phyloP scores from a whole-genome alignment of 78 protist genomes.

The Ministeria vibrans region DNA sequence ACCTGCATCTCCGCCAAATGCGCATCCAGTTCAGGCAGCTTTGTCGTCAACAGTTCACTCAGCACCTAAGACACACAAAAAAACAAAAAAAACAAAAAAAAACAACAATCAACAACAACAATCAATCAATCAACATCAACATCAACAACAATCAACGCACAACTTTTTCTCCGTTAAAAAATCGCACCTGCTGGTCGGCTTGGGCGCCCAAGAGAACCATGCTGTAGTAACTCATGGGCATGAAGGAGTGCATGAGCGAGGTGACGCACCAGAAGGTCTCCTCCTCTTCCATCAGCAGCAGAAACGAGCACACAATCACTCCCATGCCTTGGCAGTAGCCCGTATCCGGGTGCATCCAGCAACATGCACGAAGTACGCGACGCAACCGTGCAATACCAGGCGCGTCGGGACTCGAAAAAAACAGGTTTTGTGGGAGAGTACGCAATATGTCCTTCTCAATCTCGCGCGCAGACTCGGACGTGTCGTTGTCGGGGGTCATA shows the following conservation, averaged over 20 bases:
- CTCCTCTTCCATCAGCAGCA: conserved; percentile 3
- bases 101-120: background rate
- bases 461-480: background rate
- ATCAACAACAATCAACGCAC: too few relatives aligned
- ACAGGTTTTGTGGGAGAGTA: background rate
- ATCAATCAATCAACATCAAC: background rate
- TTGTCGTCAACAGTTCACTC: background rate
- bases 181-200: conserved; percentile 3
- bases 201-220: background rate
- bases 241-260: background rate
- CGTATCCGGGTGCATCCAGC: background rate
- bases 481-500: conserved; percentile 2
- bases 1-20: background rate
- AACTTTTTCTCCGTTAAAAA: background rate
- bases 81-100: background rate
- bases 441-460: conserved; percentile 4
- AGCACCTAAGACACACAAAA: background rate
- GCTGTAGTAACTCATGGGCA: background rate
- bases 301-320: background rate
- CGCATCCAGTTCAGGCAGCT: background rate
- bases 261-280: background rate
- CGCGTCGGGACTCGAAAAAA: background rate
- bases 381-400: conserved; percentile 2
- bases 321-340: conserved; percentile 18
- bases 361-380: background rate